phyloP scores from a whole-genome alignment of 2,329 filamentous ascomycete genomes.

The Fusarium guadeloupense region DNA sequence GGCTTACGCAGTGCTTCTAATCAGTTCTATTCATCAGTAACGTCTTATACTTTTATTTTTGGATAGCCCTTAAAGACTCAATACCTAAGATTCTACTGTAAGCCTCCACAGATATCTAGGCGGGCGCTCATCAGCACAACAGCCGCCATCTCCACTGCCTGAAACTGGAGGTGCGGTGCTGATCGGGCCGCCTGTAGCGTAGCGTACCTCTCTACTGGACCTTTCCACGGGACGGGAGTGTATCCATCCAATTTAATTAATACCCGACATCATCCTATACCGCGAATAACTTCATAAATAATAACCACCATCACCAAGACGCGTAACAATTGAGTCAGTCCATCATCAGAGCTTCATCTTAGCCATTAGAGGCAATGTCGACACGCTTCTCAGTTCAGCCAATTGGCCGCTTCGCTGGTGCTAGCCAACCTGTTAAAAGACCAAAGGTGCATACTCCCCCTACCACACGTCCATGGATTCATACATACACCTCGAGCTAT shows the following conservation, averaged over 20 bases:
- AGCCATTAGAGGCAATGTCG: slow-evolving; percentile 36
- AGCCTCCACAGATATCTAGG: neutral
- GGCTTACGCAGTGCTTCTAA: neutral
- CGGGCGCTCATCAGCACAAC: too few relatives aligned
- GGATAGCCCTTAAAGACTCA: neutral
- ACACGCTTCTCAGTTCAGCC: slow-evolving; percentile 73
- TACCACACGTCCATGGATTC: neutral
- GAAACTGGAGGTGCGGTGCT: neutral
- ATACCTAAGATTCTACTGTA: neutral
- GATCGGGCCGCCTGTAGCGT: slow-evolving; percentile 6
- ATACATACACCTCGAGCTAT: neutral
- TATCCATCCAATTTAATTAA: neutral
- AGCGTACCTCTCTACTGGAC: neutral
- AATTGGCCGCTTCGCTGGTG: slow-evolving; percentile 72
- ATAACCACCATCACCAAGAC: neutral
- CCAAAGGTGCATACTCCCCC: slow-evolving; percentile 74
- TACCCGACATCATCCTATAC: neutral
- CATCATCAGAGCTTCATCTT: neutral
- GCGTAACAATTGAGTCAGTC: neutral
- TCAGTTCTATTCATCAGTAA: neutral
- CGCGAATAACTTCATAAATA: neutral
- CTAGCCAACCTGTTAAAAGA: slow-evolving; percentile 75
- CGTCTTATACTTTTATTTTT: neutral
- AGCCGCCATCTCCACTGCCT: slow-evolving; percentile 5
- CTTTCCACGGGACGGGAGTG: neutral